Conservation (phyloP, 331 rosid species). For the Malus hybrid region DNA sequence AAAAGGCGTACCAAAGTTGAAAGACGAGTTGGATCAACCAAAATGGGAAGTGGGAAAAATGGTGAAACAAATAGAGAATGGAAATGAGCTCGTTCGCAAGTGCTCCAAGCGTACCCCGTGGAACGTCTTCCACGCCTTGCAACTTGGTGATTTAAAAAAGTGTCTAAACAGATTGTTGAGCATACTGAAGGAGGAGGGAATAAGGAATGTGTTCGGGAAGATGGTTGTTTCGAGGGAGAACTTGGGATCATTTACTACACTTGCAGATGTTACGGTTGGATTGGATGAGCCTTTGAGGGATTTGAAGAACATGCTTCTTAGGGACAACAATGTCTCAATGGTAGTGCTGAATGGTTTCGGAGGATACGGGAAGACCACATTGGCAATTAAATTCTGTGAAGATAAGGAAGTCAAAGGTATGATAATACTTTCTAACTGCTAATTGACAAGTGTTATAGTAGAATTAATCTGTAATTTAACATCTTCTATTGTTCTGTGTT, state of each 20-base stretch:
- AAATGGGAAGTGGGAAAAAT: neutral
- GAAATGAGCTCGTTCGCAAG: neutral
- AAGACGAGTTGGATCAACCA: neutral
- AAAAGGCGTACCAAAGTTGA: too few species aligned
- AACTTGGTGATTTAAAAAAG: neutral
- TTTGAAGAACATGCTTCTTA: slow-evolving; percentile 29
- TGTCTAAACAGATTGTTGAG: neutral
- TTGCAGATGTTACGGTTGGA: neutral
- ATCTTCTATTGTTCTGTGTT: neutral
- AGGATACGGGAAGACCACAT: slow-evolving; percentile 43
- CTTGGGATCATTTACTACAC: neutral
- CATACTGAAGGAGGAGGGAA: neutral
- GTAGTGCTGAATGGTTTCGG: slow-evolving; percentile 45
- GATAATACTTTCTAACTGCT: too few species aligned
- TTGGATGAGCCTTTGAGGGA: neutral
- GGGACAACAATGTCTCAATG: neutral
- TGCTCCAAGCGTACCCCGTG: neutral
- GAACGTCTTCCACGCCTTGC: neutral
- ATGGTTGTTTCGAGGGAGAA: too few species aligned
- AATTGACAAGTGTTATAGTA: too few species aligned
- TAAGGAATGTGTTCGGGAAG: neutral
- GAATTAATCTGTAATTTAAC: too few species aligned
- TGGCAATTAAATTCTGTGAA: slow-evolving; percentile 11
- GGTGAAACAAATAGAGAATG: neutral
- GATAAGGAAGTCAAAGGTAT: neutral